Evolutionary conservation across 352 stramenopile species (phyloP).

Genomic region (Pythium coloratum): DNA sequence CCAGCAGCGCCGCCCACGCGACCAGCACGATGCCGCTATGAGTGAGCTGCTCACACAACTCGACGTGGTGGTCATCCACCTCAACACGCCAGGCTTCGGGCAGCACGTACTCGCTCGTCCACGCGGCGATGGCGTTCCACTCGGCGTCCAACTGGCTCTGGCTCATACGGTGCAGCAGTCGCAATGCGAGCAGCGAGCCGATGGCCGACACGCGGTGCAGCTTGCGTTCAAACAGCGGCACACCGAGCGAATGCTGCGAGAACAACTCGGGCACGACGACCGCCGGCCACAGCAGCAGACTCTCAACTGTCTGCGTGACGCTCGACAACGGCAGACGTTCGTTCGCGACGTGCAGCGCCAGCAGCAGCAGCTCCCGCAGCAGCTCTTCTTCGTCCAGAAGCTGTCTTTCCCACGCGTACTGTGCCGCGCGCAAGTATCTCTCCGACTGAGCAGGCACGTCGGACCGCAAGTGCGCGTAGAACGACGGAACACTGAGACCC

Average conservation of each 20-base stretch:
- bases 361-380: constrained; percentile 54
- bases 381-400: constrained; percentile 60
- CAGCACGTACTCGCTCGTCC: constrained; percentile 18
- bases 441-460: constrained; percentile 16
- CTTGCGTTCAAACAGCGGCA: constrained; percentile 20
- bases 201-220: constrained; percentile 18
- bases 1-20: constrained; percentile 51
- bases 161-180: constrained; percentile 21
- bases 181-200: constrained; percentile 17
- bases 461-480: constrained; percentile 32
- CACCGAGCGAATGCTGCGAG: constrained; percentile 21
- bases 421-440: constrained; percentile 25
- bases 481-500: constrained; percentile 33
- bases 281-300: constrained; percentile 23
- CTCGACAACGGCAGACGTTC: constrained; percentile 37
- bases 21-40: constrained; percentile 50
- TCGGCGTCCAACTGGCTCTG: constrained; percentile 15
- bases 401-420: constrained; percentile 56
- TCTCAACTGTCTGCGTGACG: constrained; percentile 16
- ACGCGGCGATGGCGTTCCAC: constrained; percentile 8
- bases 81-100: constrained; percentile 23
- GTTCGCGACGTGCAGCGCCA: constrained; percentile 43
- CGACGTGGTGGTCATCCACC: constrained; percentile 23
- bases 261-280: constrained; percentile 28
- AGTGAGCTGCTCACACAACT: constrained; percentile 27